Evolutionary conservation across 192 early-diverging fungal species (phyloP).

Genomic region (Podochytrium sp.): DNA sequence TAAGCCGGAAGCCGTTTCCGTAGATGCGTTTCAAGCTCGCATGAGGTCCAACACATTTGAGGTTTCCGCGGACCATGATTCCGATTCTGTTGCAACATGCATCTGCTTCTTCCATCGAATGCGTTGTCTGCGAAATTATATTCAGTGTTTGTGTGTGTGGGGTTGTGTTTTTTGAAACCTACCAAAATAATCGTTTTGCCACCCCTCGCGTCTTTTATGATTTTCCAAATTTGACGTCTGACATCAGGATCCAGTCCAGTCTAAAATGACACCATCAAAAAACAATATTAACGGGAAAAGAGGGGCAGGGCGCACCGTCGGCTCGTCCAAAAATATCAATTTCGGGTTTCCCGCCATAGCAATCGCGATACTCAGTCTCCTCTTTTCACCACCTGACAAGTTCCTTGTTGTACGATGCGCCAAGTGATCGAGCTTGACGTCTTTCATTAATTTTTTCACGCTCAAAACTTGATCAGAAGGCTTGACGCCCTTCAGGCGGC

Average conservation of each 20-base stretch:
- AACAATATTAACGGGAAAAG: background rate
- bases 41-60: slow-evolving; percentile 66
- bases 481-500: slow-evolving; percentile 68
- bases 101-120: slow-evolving; percentile 83
- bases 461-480: slow-evolving; percentile 48
- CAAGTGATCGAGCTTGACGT: slow-evolving; percentile 61
- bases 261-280: background rate
- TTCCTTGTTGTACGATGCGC: slow-evolving; percentile 60
- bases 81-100: slow-evolving; percentile 73
- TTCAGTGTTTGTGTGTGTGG: background rate
- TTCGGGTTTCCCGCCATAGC: slow-evolving; percentile 69
- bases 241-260: slow-evolving; percentile 80
- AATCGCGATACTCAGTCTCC: slow-evolving; percentile 76
- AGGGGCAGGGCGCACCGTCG: slow-evolving; percentile 48
- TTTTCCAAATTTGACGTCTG: slow-evolving; percentile 74
- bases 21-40: slow-evolving; percentile 69
- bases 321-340: slow-evolving; percentile 80
- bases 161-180: background rate
- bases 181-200: slow-evolving; percentile 67
- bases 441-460: slow-evolving; percentile 47
- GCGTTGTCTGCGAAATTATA: slow-evolving; percentile 57
- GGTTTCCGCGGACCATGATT: slow-evolving; percentile 75
- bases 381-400: slow-evolving; percentile 77
- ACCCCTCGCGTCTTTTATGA: slow-evolving; percentile 58
- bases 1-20: slow-evolving; percentile 64